Base-by-base conservation (phyloP, 169 alveolate species). In the Babesia sp. region DNA sequence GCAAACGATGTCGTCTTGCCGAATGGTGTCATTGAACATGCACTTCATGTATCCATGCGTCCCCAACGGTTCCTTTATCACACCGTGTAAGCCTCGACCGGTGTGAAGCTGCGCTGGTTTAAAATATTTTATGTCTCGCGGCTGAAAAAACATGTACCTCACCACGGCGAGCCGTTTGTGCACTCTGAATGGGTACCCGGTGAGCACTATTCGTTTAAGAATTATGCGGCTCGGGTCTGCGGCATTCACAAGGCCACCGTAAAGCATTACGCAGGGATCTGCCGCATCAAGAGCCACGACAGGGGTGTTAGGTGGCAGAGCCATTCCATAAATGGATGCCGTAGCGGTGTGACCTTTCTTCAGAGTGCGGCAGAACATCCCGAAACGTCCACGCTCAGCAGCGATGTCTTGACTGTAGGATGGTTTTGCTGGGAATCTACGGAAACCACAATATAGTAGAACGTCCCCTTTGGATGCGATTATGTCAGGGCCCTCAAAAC, bases 41-140 rank as follows among this genome's bases (percentile, higher is more conserved):
- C 99, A 97, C 88, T 98, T 98, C 99, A 98, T 97, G 89, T 96
- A 91, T 28, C 99, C 99, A 85, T 98, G 99, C 18, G 99, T 97
- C n/a, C 99, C 99, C 72, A 98, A 87, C 34, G 99, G 93, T 86
- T 95, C 98, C 64, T 81, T 86, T 54, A 98, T 98, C 75, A 96
- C 93, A 45, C 99, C 99, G 80, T 98, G 92, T 42, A 96, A 92
- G 24, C 99, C 99, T 48, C 92, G 90, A 91, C 96, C 97, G 29
- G 99, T 97, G 60, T 91, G 93, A 54, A 98, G 95, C 90, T 97
- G 98, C 0, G 97, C 97, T 0, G 99, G 99, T 75, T 96, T 93
- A 88, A 97, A 98, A 92, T 93, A 90, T 85, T 94, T 93, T 57
- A 98, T 92, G 84, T 98, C 99, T 68, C 84, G 85, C 9, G 99